Evolutionary conservation across 2,329 filamentous ascomycete species (phyloP), one percentile per base, ranked within the genome.

Genomic region (Fusarium sp.): DNA sequence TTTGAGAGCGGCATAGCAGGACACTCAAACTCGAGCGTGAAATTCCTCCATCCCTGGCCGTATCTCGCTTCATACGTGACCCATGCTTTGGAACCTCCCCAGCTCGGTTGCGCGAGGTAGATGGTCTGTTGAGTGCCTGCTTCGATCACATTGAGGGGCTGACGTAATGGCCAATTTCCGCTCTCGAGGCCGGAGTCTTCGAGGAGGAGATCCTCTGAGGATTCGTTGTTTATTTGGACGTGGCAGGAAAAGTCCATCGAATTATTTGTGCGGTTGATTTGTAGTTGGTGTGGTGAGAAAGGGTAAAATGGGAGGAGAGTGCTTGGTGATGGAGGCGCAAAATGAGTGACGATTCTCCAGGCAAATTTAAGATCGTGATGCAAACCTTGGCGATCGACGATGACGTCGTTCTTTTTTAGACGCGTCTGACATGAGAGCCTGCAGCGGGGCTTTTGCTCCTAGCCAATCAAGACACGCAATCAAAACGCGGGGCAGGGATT

Each of bases 231-330:
- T 32, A 71, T 50, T 1, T 17, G 38, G 26, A 71, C 67, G 28
- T 71, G 68, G 38, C 69, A 71, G 17, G 69, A 71, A 36, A 71
- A 71, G 9, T 71, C 66, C 69, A 71, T 71, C 8, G 39, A 35
- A 17, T 10, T 55, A 44, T 8, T 14, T n/a, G 2, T 3, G 13
- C 6, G 10, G 8, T 38, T 35, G 4, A 1, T 6, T 0, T 35
- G 32, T 35, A 15, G 14, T 35, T 35, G 32, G 1, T 35, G 13
- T 22, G 17, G 4, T 36, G 22, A 53, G 7, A 6, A 4, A 8
- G 9, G 15, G n/a, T 24, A 3, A 2, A 24, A 5, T 17, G 9
- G 17, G 12, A 20, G 2, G 30, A 42, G 5, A 20, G 8, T 4
- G 26, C 8, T 26, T 45, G 14, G 1, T 18, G 36, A 24, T 18